Conservation (phyloP, 2,329 filamentous ascomycete genomes). For the Anthostomella pinea region DNA sequence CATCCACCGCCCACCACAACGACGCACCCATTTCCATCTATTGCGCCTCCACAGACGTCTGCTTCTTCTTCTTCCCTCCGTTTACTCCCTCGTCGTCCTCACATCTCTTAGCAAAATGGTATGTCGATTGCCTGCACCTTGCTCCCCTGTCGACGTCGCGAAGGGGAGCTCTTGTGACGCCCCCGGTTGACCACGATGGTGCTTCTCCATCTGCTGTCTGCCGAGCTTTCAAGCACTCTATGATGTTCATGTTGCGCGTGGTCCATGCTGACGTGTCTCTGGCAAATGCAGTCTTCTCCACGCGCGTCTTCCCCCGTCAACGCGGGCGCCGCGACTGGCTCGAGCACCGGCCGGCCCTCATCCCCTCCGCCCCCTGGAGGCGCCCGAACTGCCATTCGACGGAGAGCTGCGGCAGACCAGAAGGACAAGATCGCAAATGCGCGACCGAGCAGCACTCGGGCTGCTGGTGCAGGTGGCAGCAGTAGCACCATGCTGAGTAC, state of each 20-base stretch:
- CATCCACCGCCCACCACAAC: slow-evolving; percentile 1
- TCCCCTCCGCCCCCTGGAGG: slow-evolving; percentile 90
- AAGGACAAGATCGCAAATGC: slow-evolving; percentile 96
- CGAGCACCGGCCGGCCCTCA: slow-evolving; percentile 71
- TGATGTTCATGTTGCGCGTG: no score
- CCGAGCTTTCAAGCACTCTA: no score
- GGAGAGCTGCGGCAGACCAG: slow-evolving; percentile 92
- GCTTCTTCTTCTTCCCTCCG: slow-evolving; percentile 14
- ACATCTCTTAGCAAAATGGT: slow-evolving; percentile 22
- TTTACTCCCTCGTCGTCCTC: no score
- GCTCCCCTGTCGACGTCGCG: no score
- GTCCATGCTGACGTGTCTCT: slow-evolving; percentile 9
- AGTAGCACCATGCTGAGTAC: slow-evolving; percentile 97
- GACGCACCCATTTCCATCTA: slow-evolving; percentile 6
- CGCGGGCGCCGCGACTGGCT: slow-evolving; percentile 60
- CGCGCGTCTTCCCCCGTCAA: slow-evolving; percentile 58
- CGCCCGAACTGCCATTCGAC: slow-evolving; percentile 90
- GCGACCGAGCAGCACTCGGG: slow-evolving; percentile 85
- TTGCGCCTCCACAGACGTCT: slow-evolving; percentile 12
- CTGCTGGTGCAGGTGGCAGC: slow-evolving; percentile 91
- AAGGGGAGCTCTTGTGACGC: no score
- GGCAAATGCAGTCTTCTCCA: slow-evolving; percentile 51
- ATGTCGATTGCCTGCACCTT: slow-evolving; percentile 8
- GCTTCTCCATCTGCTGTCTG: no score
- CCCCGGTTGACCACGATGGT: no score